phyloP scores from a whole-genome alignment of 768 basidiomycete species.

The Naganishia onofrii region DNA sequence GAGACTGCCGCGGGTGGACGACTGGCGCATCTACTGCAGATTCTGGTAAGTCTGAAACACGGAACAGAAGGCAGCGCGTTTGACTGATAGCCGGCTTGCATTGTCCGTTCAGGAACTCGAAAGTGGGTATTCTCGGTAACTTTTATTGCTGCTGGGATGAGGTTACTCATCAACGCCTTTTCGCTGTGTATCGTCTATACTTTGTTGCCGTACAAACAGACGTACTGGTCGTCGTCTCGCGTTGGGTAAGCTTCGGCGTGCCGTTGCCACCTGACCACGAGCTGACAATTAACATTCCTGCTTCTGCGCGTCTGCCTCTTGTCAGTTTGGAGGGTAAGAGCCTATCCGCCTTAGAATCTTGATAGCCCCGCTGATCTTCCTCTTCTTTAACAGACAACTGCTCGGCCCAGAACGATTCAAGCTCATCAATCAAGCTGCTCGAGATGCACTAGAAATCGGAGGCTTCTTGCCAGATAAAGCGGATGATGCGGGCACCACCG shows the following conservation, averaged over 20 bases:
- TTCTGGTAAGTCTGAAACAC: constrained; percentile 59
- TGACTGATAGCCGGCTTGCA: not conserved
- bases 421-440: constrained; percentile 92
- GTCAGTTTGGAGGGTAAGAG: constrained; percentile 32
- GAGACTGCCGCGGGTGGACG: constrained; percentile 90
- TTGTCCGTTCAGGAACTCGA: constrained; percentile 3
- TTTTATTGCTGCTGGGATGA: too few relatives aligned
- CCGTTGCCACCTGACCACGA: not conserved
- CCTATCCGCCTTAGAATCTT: too few relatives aligned
- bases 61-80: not conserved
- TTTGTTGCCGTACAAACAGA: constrained; percentile 53
- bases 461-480: constrained; percentile 63
- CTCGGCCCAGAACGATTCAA: constrained; percentile 72
- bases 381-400: constrained; percentile 51
- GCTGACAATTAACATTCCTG: not conserved
- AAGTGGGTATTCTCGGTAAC: constrained; percentile 3
- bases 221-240: constrained; percentile 85
- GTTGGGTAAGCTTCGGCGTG: constrained; percentile 57
- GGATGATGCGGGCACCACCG: not conserved
- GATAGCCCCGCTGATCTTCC: not conserved
- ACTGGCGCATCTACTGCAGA: constrained; percentile 83
- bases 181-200: too few relatives aligned
- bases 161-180: constrained; percentile 56
- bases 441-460: constrained; percentile 81
- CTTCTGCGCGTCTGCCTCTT: not conserved